These are phyloP conservation scores for Penicillium sp. DNA, from an alignment of 2,329 filamentous ascomycete species.

Conservation along the genomic window DNA sequence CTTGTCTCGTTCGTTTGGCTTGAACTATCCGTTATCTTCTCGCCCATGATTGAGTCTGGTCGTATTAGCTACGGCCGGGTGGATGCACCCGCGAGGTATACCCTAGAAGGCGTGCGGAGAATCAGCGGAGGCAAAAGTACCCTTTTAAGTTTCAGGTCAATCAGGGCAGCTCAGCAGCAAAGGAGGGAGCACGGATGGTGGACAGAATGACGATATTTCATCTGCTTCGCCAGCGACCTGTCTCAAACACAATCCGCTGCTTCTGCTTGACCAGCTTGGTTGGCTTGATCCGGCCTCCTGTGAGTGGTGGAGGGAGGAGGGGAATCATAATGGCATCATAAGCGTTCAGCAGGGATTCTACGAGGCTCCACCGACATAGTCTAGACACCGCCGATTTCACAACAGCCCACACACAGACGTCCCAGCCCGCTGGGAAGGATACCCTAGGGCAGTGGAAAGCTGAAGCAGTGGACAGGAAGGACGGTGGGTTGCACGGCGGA, in stretches of 20 bases:
- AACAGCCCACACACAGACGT: not conserved
- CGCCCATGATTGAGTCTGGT: not conserved
- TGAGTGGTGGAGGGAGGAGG: slow-evolving; percentile 2
- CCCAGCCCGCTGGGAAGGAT: not conserved
- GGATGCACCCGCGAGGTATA: not conserved
- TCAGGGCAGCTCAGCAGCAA: not conserved
- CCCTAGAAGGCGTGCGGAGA: not conserved
- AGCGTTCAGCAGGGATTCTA: slow-evolving; percentile 2
- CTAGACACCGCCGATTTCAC: slow-evolving; percentile 25
- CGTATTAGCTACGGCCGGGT: not conserved
- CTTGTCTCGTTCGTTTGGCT: not conserved
- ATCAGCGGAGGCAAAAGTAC: not conserved
- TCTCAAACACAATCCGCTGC: not conserved
- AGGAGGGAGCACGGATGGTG: not conserved
- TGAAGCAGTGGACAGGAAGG: not conserved
- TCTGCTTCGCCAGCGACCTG: not conserved
- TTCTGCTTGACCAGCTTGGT: not conserved
- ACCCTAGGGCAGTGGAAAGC: not conserved
- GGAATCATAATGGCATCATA: slow-evolving; percentile 17
- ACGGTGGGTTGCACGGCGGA: not conserved
- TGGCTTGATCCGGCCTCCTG: not conserved
- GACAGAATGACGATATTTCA: not conserved
- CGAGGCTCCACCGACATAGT: slow-evolving; percentile 14
- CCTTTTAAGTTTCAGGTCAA: not conserved
- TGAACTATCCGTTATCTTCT: not conserved